Base-by-base conservation (phyloP, 176 grass and related monocot genomes). In the Canna indica region DNA sequence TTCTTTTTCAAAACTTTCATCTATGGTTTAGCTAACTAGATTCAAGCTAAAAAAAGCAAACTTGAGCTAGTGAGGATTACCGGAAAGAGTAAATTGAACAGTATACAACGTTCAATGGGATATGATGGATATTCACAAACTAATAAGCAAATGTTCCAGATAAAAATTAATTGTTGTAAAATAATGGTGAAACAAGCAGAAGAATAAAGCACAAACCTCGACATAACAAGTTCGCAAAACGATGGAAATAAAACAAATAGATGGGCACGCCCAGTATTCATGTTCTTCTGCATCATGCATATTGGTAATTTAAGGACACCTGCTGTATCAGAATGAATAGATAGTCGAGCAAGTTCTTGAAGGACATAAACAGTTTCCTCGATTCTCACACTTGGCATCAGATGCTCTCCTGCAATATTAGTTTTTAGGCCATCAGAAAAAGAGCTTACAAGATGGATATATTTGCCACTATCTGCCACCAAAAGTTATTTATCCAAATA, bases 281-380 rank as follows among this genome's bases (percentile, higher is more conserved):
- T 75, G 10, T 85, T 93, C 39, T 48, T 58, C 30, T 73, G 68
- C 59, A 90, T 92, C 45, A 99, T 46, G 71, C 81, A 83, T 69
- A 74, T 25, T 17, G 86, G 94, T 80, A 93, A 80, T 47, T 59
- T 77, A 30, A 99, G 94, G 79, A 77, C 76, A 70, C 72, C 68
- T 59, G 81, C 77, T 59, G 94, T 80, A 34, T 80, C 84, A 36
- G 75, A 77, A 73, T 85, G 81, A 85, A 99, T 78, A 81, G 70
- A 82, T 72, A 99, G 75, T 67, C 79, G 85, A 87, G 89, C 89
- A 70, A 99, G 89, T 80, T 99, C 86, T 77, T 93, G 84, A 85
- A 99, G 94, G 36, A 93, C 82, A 77, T 80, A 88, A 73, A 92
- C 66, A 11, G 73, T 87, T 85, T 99, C 94, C 73, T 99, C 82